Evolutionary conservation across 169 alveolate species (phyloP).

Genomic region (Plasmodium inui): DNA sequence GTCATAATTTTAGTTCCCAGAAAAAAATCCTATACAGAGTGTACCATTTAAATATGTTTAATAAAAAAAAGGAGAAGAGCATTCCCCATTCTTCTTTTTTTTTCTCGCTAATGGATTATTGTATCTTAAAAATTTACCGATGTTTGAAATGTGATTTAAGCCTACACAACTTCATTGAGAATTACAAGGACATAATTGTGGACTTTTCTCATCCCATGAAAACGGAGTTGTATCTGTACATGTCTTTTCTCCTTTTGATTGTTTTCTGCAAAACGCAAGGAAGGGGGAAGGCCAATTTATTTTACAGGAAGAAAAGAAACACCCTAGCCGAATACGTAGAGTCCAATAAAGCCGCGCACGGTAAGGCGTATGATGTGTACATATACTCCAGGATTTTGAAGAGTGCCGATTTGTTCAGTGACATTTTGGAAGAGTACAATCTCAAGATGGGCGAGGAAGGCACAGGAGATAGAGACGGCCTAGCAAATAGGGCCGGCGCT

Average conservation of each 20-base stretch:
- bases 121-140: slow-evolving; percentile 39
- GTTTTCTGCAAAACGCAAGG: slow-evolving; percentile 24
- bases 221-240: slow-evolving; percentile 55
- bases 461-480: background rate
- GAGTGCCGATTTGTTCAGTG: slow-evolving; percentile 45
- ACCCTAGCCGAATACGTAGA: slow-evolving; percentile 20
- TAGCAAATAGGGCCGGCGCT: background rate
- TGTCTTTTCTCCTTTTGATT: slow-evolving; percentile 60
- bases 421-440: slow-evolving; percentile 20
- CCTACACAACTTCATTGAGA: slow-evolving; percentile 9
- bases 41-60: slow-evolving; percentile 51
- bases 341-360: slow-evolving; percentile 3
- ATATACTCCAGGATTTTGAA: slow-evolving; percentile 48
- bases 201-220: slow-evolving; percentile 28
- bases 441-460: background rate
- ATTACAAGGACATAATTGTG: slow-evolving; percentile 56
- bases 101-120: slow-evolving; percentile 73
- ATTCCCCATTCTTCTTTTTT: slow-evolving; percentile 40
- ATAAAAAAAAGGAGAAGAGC: background rate
- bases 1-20: slow-evolving; percentile 26
- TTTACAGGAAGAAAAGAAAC: slow-evolving; percentile 36
- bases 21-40: slow-evolving; percentile 69
- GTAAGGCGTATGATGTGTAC: slow-evolving; percentile 30
- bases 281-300: slow-evolving; percentile 15
- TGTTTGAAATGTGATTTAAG: slow-evolving; percentile 44